A percentile compares a stretch with the other conserved stretches of the same genome.
Evolutionary conservation across 192 early-diverging fungal species (phyloP).

Genomic region (Coemansia sp.): DNA sequence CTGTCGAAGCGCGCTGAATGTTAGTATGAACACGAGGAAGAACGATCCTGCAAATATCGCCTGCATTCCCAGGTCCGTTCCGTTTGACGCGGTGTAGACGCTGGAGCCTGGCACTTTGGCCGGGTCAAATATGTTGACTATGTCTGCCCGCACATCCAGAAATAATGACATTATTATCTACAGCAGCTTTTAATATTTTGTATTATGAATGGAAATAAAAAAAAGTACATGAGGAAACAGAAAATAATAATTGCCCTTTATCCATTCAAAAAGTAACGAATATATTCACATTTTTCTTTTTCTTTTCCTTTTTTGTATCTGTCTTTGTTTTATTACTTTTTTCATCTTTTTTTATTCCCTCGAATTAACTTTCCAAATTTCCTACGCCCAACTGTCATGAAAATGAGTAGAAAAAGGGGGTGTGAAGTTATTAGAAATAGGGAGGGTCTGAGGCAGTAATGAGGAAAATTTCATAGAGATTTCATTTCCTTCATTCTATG

Average conservation of each 20-base stretch:
- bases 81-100: conserved; percentile 50
- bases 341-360: too few relatives aligned
- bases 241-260: neutral
- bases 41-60: conserved; percentile 49
- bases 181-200: neutral
- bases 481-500: too few relatives aligned
- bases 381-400: too few relatives aligned
- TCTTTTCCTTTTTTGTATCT: too few relatives aligned
- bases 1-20: conserved; percentile 40
- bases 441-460: too few relatives aligned
- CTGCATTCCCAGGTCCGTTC: conserved; percentile 51
- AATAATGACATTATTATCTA: conserved; percentile 16
- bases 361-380: too few relatives aligned
- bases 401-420: too few relatives aligned
- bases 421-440: too few relatives aligned
- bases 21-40: conserved; percentile 32
- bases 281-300: too few relatives aligned
- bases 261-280: too few relatives aligned
- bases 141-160: conserved; percentile 14
- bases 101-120: conserved; percentile 50
- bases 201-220: neutral
- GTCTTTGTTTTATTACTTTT: too few relatives aligned
- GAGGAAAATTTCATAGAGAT: too few relatives aligned
- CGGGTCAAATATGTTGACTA: conserved; percentile 48
- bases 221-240: neutral